Base-by-base conservation (phyloP, 2,329 filamentous ascomycete species). In the Hymenoscyphus albidus region DNA sequence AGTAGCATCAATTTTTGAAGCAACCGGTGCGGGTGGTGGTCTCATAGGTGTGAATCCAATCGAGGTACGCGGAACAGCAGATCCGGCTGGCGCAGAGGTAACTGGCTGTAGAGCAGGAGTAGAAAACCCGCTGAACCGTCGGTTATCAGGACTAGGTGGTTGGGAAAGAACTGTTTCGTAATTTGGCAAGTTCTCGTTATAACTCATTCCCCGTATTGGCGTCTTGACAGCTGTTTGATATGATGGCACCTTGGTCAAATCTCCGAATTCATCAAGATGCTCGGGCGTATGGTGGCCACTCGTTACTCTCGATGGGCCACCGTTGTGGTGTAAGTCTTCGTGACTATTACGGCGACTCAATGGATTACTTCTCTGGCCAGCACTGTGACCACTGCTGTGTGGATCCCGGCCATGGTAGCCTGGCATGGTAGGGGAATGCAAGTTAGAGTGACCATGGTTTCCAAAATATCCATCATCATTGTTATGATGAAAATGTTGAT, bases 191-290 rank as follows among this genome's bases (percentile, higher is more conserved):
- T 80, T 80, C 27, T 81, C 80, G 6, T 81, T 76, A 55, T 80
- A 80, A 59, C 78, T 81, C 80, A 70, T 68, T 58, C 40, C 82
- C 80, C 60, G 84, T 16, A 86, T 83, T 5, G 87, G 85, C 0
- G 87, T 85, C 68, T 85, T 85, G 32, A 92, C 85, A 0, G 90
- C 90, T 0, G 90, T 93, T 16, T 84, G 83, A 74, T 93, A 93
- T 64, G 90, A 93, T 0, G 90, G 90, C 1, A 93, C 90, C 69
- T 89, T 89, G 74, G 82, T 89, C 54, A 93, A 78, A 68, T 87
- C 84, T 18, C 81, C 78, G 51, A 80, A 79, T 27, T 27, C 27
- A 63, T 88, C 83, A 59, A 82, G 71, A 67, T 87, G 83, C 69
- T 87, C 82, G 3, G 82, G 81, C 7, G 85, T 86, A 67, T 82